These are phyloP conservation scores for Penicillium sp. DNA, from an alignment of 2,329 filamentous ascomycete genomes.

Conservation along the genomic window DNA sequence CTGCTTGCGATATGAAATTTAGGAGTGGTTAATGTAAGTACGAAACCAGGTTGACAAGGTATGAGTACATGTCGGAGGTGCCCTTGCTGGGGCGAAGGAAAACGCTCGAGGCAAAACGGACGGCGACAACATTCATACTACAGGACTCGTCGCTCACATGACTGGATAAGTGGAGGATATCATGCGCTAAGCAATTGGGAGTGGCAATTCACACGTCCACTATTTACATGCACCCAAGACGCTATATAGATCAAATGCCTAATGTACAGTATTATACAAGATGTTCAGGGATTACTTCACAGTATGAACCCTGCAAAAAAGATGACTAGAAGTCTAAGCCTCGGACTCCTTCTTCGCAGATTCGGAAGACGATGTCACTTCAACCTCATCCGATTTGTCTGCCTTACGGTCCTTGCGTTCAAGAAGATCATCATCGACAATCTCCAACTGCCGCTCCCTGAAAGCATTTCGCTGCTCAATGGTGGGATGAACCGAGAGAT, in stretches of 20 bases:
- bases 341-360: conserved; percentile 2
- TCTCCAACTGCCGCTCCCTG: conserved; percentile 15
- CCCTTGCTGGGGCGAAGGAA: background rate
- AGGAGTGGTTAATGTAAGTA: conserved; percentile 6
- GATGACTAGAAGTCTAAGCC: background rate
- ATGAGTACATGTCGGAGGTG: background rate
- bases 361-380: background rate
- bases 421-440: conserved; percentile 2
- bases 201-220: no score
- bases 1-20: no score
- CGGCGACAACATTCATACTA: background rate
- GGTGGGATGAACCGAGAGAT: conserved; percentile 28
- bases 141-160: background rate
- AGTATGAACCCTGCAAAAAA: background rate
- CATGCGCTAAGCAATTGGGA: background rate
- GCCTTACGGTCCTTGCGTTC: background rate
- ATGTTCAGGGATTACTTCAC: background rate
- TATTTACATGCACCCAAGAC: conserved; percentile 17
- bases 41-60: background rate
- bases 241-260: conserved; percentile 22
- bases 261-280: conserved; percentile 28
- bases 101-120: background rate
- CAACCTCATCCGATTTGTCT: background rate
- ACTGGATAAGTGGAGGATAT: background rate
- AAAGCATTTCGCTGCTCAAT: conserved; percentile 28